These are phyloP conservation scores for Talaromyces sp. DNA, from an alignment of 2,329 filamentous ascomycete genomes.

Conservation along the genomic window DNA sequence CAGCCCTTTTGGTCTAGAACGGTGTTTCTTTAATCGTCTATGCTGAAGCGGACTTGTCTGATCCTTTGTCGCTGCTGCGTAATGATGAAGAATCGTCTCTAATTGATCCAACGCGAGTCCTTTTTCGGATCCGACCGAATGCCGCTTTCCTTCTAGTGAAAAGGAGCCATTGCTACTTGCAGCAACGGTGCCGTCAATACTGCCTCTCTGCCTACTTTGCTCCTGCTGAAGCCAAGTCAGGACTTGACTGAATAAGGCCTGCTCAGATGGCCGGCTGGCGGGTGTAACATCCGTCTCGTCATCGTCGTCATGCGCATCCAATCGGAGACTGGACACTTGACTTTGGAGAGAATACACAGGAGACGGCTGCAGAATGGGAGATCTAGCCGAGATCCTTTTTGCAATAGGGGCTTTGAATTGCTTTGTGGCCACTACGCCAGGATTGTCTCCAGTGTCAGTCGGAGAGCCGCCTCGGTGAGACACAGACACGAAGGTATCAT, in stretches of 20 bases:
- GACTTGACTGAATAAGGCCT: conserved; percentile 64
- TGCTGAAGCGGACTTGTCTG: conserved; percentile 23
- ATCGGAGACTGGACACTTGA: conserved; percentile 27
- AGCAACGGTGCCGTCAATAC: conserved; percentile 41
- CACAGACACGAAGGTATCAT: not conserved
- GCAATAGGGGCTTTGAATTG: conserved; percentile 29
- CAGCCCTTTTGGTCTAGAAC: conserved; percentile 35
- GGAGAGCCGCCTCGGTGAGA: conserved; percentile 7
- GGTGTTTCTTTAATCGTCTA: conserved; percentile 27
- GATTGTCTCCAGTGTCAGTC: conserved; percentile 4
- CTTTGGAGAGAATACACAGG: conserved; percentile 28
- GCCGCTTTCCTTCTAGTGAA: conserved; percentile 26
- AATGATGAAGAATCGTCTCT: conserved; percentile 62
- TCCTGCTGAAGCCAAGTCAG: conserved; percentile 81
- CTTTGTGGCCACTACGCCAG: conserved; percentile 19
- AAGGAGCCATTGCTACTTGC: conserved; percentile 36
- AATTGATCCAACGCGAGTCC: conserved; percentile 73
- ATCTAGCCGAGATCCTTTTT: conserved; percentile 29
- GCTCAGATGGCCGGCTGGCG: conserved; percentile 23
- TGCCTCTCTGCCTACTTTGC: conserved; percentile 60
- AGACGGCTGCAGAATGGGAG: conserved; percentile 20
- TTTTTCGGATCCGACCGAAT: conserved; percentile 63
- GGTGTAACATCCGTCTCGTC: conserved; percentile 24
- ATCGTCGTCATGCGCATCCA: conserved; percentile 27
- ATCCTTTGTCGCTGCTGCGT: conserved; percentile 34